Conservation (phyloP, 164 flowering plant species). For the Berberis thunbergii region DNA sequence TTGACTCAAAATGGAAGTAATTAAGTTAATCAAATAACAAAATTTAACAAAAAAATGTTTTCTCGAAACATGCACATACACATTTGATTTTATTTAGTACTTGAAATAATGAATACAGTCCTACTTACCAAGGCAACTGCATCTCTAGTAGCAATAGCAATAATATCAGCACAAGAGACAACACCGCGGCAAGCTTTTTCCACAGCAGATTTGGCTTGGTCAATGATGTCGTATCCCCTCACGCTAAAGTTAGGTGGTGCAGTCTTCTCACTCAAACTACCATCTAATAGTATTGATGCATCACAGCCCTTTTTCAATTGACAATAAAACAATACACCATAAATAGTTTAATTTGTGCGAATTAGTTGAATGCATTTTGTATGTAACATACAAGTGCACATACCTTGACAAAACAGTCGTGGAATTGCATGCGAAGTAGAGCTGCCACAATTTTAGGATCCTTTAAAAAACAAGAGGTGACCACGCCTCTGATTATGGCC, state of each 20-base stretch:
- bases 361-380: slow-evolving; percentile 42
- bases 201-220: slow-evolving; percentile 60
- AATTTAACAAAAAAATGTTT: background rate
- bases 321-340: no score
- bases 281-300: slow-evolving; percentile 76
- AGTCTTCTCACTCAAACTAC: slow-evolving; percentile 64
- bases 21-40: background rate
- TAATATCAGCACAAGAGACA: slow-evolving; percentile 88
- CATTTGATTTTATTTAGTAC: background rate
- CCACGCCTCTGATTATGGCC: slow-evolving; percentile 16
- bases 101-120: background rate
- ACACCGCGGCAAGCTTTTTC: slow-evolving; percentile 58
- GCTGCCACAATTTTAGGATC: slow-evolving; percentile 31
- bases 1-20: background rate
- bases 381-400: background rate
- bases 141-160: slow-evolving; percentile 87
- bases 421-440: slow-evolving; percentile 39
- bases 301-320: slow-evolving; percentile 17
- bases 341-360: background rate
- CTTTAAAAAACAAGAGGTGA: slow-evolving; percentile 2
- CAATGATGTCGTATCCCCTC: slow-evolving; percentile 76
- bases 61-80: no score
- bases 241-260: slow-evolving; percentile 66
- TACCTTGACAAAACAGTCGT: slow-evolving; percentile 44
- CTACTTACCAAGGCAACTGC: slow-evolving; percentile 66